A percentile compares a stretch with the other conserved stretches of the same genome.
Evolutionary conservation across 192 early-diverging fungal genomes (phyloP).

Genomic region (Coemansia sp.): DNA sequence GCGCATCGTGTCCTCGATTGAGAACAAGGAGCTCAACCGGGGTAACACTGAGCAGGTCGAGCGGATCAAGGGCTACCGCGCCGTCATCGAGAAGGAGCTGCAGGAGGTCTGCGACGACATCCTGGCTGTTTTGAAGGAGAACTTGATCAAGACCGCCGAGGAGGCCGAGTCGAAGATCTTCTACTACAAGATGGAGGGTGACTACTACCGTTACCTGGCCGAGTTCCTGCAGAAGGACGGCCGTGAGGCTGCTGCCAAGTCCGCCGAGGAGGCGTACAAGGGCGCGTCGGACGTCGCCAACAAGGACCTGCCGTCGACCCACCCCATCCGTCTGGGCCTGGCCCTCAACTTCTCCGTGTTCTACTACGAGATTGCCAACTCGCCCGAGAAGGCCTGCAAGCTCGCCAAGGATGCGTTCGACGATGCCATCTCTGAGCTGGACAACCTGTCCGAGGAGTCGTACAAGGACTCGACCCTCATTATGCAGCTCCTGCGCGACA

Average conservation of each 20-base stretch:
- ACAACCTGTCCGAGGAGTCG: conserved; percentile 87
- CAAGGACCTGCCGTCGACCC: conserved; percentile 82
- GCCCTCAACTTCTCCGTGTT: conserved; percentile 99
- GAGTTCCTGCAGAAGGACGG: conserved; percentile 89
- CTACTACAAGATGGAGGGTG: conserved; percentile 99
- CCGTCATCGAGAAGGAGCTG: conserved; percentile 92
- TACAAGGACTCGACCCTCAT: conserved; percentile 98
- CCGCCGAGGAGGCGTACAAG: conserved; percentile 95
- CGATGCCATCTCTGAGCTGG: conserved; percentile 92
- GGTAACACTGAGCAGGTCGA: conserved; percentile 75
- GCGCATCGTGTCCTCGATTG: conserved; percentile 96
- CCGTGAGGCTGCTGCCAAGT: conserved; percentile 82
- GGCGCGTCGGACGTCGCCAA: conserved; percentile 84
- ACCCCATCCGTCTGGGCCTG: conserved; percentile 96
- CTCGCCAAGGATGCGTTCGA: conserved; percentile 93
- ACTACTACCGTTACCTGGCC: conserved; percentile 99
- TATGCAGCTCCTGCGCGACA: conserved; percentile 97
- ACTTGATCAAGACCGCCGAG: conserved; percentile 82
- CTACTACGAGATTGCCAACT: conserved; percentile 97
- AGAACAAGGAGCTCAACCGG: conserved; percentile 91
- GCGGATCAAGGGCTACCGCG: conserved; percentile 89
- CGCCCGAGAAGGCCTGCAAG: conserved; percentile 89
- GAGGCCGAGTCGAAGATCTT: conserved; percentile 98
- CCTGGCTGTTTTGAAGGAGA: conserved; percentile 79
- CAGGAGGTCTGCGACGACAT: conserved; percentile 94